phyloP scores from a whole-genome alignment of 164 flowering plant genomes.

The Saururus chinensis region DNA sequence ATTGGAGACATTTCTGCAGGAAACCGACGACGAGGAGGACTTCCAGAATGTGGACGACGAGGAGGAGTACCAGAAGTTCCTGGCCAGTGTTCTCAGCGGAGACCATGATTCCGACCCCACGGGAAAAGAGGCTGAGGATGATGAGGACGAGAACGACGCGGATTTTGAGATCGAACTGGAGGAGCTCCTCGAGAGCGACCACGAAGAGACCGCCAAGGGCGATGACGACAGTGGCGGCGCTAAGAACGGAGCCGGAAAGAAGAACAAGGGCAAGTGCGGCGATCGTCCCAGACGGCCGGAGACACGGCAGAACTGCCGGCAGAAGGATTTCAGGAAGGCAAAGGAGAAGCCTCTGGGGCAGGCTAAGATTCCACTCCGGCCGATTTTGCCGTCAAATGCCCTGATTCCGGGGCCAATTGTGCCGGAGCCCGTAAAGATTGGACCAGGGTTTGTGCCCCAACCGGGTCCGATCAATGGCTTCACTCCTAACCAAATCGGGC shows the following conservation, averaged over 20 bases:
- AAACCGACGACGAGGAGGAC: constrained; percentile 89
- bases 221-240: neutral
- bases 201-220: constrained; percentile 33
- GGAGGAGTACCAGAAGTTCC: constrained; percentile 87
- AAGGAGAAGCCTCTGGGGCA: constrained; percentile 32
- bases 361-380: constrained; percentile 56
- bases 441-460: constrained; percentile 8
- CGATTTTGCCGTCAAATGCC: constrained; percentile 39
- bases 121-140: constrained; percentile 43
- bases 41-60: constrained; percentile 84
- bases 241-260: constrained; percentile 9
- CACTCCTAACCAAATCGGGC: constrained; percentile 70
- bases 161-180: constrained; percentile 95
- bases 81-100: constrained; percentile 70
- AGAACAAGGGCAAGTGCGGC: constrained; percentile 18
- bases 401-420: constrained; percentile 23
- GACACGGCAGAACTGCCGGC: constrained; percentile 62
- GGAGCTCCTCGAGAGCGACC: constrained; percentile 85
- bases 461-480: constrained; percentile 40
- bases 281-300: constrained; percentile 34
- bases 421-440: constrained; percentile 5
- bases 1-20: constrained; percentile 92
- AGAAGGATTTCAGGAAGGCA: constrained; percentile 22
- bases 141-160: constrained; percentile 91
- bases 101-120: constrained; percentile 28